Evolutionary conservation across 768 basidiomycete species (phyloP), one percentile per base, ranked within the genome.

Genomic region (Tulasnella sp.): DNA sequence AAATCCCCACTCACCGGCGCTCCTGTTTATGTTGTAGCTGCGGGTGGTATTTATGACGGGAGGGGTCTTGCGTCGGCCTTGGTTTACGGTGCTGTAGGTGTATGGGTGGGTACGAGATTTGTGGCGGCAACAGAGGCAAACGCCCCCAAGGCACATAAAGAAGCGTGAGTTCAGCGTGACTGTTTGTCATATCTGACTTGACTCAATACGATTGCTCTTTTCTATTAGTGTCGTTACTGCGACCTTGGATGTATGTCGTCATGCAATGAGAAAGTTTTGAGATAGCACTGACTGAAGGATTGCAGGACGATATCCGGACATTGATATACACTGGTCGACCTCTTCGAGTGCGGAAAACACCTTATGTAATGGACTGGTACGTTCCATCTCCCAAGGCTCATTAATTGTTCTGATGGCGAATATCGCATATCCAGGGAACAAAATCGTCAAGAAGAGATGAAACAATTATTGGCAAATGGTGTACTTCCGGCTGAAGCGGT

Each of bases 11-110:
- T 95, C 54, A 93, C 81, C 0, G 85, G 86, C 41, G 69, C 79
- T 58, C 87, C 87, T 0, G 72, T 95, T 9, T 85, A 87, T 61
- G 86, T 96, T 37, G 67, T 96, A 53, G 91, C 88, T 24, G 91
- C 91, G 4, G 91, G 91, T 28, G 91, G 88, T 0, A 83, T 96
- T 16, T 88, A 78, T 66, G 88, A 93, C 58, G 90, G 90, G 4
- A 75, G 90, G 44, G 76, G 83, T 53, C 71, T 93, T 7, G 90
- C 87, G 3, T 85, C 91, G 13, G 88, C 91, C 60, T 65, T 96
- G 48, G 72, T 79, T 58, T 92, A 83, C 78, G 91, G 91, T 56
- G 90, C 90, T 32, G 75, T 88, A 58, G 91, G 73, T 31, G 88
- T 91, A 48, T 84, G 70, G 74, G 81, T 86, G 32, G 85, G 84